Conservation (phyloP, 345 rosid species). For the Dimocarpus longan region DNA sequence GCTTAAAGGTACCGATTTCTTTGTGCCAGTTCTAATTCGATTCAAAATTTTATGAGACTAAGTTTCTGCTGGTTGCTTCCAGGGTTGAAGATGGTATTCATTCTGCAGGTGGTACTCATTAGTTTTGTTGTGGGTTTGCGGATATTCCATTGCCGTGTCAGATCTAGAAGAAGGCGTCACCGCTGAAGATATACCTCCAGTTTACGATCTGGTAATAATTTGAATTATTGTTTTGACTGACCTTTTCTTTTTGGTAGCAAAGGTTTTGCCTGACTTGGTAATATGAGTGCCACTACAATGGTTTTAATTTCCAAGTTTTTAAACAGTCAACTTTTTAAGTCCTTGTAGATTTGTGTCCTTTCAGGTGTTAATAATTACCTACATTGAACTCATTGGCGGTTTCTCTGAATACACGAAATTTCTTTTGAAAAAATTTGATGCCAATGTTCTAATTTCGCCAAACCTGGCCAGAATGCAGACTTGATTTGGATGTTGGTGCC, state of each 20-base stretch:
- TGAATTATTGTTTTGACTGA: slow-evolving; percentile 6
- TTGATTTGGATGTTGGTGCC: neutral
- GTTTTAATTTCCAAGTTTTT: neutral
- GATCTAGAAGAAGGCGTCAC: slow-evolving; percentile 44
- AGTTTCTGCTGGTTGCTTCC: slow-evolving; percentile 31
- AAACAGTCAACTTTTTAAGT: neutral
- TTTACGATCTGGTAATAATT: slow-evolving; percentile 4
- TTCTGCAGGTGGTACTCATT: slow-evolving; percentile 42
- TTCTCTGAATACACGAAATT: neutral
- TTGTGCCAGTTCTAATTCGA: neutral
- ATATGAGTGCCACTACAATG: neutral
- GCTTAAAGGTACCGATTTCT: slow-evolving; percentile 37
- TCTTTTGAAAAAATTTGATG: neutral
- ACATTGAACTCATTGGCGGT: neutral
- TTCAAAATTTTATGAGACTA: slow-evolving; percentile 10
- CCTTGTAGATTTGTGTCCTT: neutral
- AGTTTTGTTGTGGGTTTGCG: slow-evolving; percentile 33
- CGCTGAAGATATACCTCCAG: slow-evolving; percentile 13
- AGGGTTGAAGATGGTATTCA: slow-evolving; percentile 62
- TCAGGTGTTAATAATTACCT: neutral
- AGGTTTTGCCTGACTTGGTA: neutral
- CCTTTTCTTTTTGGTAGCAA: neutral
- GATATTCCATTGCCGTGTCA: slow-evolving; percentile 24
- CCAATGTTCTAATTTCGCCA: neutral
- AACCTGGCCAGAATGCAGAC: neutral